Base-by-base conservation (phyloP, 495 filamentous ascomycete genomes). In the Podospora australis region DNA sequence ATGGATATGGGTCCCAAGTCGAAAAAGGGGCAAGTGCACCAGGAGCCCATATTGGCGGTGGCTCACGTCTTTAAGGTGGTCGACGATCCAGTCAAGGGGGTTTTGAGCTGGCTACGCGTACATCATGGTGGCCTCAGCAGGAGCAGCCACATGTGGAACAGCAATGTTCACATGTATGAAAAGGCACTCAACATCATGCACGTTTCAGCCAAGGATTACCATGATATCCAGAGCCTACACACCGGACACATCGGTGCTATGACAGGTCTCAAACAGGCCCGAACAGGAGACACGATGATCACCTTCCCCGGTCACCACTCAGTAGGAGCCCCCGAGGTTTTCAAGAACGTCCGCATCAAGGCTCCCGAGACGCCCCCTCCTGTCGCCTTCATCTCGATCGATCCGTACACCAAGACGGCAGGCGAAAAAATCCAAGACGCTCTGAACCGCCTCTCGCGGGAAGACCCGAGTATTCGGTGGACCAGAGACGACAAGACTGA, bases 41-140 rank as follows among this genome's bases (percentile, higher is more conserved):
- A 48, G 10, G 64, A 73, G 38, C 56, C 65, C 64, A 79, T 19
- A 66, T 95, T 13, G 78, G 83, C 46, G 34, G 86, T 91, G 51
- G 90, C 86, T 2, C 72, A 96, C 25, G 94, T 95, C 11, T 99
- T 99, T 77, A 99, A 99, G 64, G 94, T 97, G 9, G 88, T 95
- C 53, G 83, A 92, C 53, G 91, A 97, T 55, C 68, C 85, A 10
- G 80, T 82, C 39, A 82, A 88, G 10, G 94, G 94, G 8, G 83
- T 92, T 16, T 78, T 99, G 50, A 88, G 94, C 48, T 99, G 91
- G 58, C 81, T 96, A 4, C 80, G 94, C 11, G 88, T 96, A 14
- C 96, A 99, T 66, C 86, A 87, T 8, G 94, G 94, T 6, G 74
- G 78, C 2, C 69, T 99, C 19, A 78, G 79, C 52, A 78, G 83